These are phyloP conservation scores for Blastobotrys serpentis DNA, from an alignment of 1,139 yeast genomes.

Conservation along the genomic window DNA sequence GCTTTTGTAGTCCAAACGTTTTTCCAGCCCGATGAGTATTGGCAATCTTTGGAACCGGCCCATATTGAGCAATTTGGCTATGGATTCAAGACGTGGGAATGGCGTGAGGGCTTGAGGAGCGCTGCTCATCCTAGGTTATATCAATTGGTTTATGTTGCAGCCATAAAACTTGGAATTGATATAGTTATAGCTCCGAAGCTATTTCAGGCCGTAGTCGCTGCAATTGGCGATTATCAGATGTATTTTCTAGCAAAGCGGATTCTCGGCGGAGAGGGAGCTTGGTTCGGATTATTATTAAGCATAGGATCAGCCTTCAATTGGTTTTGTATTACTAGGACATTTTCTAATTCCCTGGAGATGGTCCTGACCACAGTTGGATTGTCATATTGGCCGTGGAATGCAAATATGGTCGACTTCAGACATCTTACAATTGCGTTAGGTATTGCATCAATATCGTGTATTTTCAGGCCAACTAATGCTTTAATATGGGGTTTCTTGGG, in stretches of 20 bases:
- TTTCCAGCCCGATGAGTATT: conserved; percentile 96
- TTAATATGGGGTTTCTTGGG: conserved; percentile 73
- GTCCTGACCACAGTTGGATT: conserved; percentile 68
- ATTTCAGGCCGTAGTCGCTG: conserved; percentile 66
- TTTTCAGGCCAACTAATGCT: conserved; percentile 81
- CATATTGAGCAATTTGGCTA: conserved; percentile 70
- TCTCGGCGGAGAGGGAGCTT: conserved; percentile 43
- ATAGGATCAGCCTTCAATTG: conserved; percentile 78
- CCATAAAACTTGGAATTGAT: conserved; percentile 25
- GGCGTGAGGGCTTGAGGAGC: conserved; percentile 74
- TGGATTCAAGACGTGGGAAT: conserved; percentile 94
- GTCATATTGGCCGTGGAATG: conserved; percentile 68
- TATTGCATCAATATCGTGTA: conserved; percentile 34
- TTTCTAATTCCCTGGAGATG: conserved; percentile 82
- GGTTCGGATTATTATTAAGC: conserved; percentile 51
- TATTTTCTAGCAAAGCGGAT: conserved; percentile 46
- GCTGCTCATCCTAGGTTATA: conserved; percentile 78
- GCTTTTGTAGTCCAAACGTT: conserved; percentile 65
- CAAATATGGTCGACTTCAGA: conserved; percentile 15
- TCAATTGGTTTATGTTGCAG: conserved; percentile 42
- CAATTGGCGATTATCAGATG: conserved; percentile 65
- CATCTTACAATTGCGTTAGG: conserved; percentile 26
- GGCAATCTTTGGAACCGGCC: conserved; percentile 93
- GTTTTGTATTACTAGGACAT: conserved; percentile 77
- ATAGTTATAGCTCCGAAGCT: conserved; percentile 56